Conservation (phyloP, 1,284 basidiomycete species). For the Marasmius fiardii region DNA sequence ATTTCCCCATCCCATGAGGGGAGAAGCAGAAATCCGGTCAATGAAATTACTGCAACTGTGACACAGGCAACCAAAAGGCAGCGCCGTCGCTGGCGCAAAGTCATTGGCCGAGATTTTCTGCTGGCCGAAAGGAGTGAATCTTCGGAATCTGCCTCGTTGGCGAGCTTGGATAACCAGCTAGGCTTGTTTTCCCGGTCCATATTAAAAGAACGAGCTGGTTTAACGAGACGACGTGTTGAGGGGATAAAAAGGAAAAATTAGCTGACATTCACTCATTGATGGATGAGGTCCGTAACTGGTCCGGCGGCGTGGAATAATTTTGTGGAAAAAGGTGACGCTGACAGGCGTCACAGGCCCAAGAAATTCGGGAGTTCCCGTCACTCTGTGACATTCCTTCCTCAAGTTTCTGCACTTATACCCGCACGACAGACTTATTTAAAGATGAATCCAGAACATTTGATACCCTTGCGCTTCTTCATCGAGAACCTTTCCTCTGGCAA, state of each 20-base stretch:
- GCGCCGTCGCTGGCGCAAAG: not conserved
- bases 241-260: too few relatives aligned
- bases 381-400: too few relatives aligned
- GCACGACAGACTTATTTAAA: not conserved
- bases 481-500: not conserved
- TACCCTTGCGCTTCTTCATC: not conserved
- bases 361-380: too few relatives aligned
- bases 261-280: too few relatives aligned
- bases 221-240: not conserved
- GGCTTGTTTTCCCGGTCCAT: conserved; percentile 1
- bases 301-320: too few relatives aligned
- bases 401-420: not conserved
- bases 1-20: conserved; percentile 21
- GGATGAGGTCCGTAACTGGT: too few relatives aligned
- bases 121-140: not conserved
- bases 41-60: conserved; percentile 30
- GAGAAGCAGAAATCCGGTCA: conserved; percentile 31
- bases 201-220: not conserved
- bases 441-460: not conserved
- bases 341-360: too few relatives aligned
- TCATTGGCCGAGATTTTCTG: conserved; percentile 1
- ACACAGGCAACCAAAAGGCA: conserved; percentile 6
- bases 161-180: not conserved
- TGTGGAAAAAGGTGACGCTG: too few relatives aligned
- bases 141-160: conserved; percentile 4